Conservation (phyloP, 305 asterid genomes). For the Fraxinus nigra region DNA sequence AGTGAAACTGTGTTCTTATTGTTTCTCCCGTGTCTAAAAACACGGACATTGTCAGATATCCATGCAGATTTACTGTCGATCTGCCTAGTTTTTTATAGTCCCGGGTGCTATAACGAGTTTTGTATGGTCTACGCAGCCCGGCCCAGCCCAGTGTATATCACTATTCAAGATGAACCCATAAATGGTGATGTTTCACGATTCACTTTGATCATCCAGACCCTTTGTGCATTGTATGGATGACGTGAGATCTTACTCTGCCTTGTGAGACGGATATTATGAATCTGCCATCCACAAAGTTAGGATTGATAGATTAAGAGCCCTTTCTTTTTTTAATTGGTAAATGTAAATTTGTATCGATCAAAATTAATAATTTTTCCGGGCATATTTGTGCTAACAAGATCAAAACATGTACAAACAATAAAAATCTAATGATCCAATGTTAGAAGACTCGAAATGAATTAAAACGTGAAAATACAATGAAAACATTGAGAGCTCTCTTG, state of each 20-base stretch:
- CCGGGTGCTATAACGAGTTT: not conserved
- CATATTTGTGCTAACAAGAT: not conserved
- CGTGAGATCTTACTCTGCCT: not conserved
- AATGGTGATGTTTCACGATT: not conserved
- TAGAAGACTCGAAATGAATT: not conserved
- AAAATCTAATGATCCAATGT: too few species aligned
- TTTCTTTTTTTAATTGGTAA: not conserved
- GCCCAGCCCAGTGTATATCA: not conserved
- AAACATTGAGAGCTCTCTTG: not conserved
- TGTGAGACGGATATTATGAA: not conserved
- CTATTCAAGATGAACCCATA: not conserved
- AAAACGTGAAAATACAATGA: not conserved
- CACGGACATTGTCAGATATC: not conserved
- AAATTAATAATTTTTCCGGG: not conserved
- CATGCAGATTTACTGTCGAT: not conserved
- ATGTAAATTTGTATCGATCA: not conserved
- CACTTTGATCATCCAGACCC: not conserved
- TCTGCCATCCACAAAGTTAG: not conserved
- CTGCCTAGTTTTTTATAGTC: not conserved
- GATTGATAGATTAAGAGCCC: not conserved
- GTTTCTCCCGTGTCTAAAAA: not conserved
- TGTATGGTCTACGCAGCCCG: not conserved
- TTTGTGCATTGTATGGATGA: not conserved
- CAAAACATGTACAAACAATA: too few species aligned
- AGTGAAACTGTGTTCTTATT: not conserved